phyloP scores from a whole-genome alignment of 2,329 filamentous ascomycete genomes.

The Colletotrichum sp. region DNA sequence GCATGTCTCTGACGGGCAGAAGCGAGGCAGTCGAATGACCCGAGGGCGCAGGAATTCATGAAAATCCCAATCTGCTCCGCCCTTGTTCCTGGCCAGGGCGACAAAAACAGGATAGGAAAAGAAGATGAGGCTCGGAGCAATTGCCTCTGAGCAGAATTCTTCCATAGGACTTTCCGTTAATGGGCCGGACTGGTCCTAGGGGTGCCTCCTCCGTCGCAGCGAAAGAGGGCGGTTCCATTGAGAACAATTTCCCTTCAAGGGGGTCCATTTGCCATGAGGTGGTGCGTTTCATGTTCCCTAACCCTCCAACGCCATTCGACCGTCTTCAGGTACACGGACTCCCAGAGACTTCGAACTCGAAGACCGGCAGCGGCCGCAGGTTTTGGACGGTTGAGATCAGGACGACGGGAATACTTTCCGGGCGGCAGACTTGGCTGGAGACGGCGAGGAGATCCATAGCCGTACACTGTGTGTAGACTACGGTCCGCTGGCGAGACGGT shows the following conservation, averaged over 20 bases:
- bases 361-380: conserved; percentile 4
- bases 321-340: conserved; percentile 6
- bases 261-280: conserved; percentile 17
- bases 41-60: conserved; percentile 2
- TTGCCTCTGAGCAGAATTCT: not conserved
- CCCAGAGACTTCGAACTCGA: not conserved
- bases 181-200: not conserved
- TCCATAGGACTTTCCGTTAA: not conserved
- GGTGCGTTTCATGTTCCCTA: conserved; percentile 21
- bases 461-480: not conserved
- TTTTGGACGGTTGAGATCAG: not conserved
- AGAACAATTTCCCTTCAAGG: conserved; percentile 13
- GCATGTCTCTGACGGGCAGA: not conserved
- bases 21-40: not conserved
- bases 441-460: not conserved
- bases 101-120: not conserved
- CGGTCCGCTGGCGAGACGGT: not conserved
- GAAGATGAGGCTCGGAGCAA: not conserved
- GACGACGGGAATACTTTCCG: not conserved
- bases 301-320: conserved; percentile 12
- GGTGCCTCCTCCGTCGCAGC: conserved; percentile 5
- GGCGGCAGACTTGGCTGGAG: not conserved
- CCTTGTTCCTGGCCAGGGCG: not conserved
- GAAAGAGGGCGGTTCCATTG: conserved; percentile 8
- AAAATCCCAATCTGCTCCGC: conserved; percentile 1